phyloP scores from a whole-genome alignment of 1,139 yeast species.

The Geotrichum australiense region DNA sequence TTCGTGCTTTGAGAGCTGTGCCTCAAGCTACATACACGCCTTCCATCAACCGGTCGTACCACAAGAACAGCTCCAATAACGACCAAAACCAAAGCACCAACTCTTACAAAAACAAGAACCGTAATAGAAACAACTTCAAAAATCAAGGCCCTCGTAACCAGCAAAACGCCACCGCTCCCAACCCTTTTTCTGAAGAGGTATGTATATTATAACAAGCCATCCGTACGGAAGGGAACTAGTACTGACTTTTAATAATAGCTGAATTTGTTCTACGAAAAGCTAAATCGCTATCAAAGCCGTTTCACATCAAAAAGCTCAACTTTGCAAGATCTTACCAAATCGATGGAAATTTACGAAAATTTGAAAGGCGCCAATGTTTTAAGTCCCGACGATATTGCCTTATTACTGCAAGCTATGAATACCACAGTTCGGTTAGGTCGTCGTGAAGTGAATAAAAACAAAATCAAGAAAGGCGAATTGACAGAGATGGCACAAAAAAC shows the following conservation, averaged over 20 bases:
- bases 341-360: slow-evolving; percentile 26
- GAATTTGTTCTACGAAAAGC: slow-evolving; percentile 15
- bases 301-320: slow-evolving; percentile 14
- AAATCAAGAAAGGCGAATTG: too few species aligned
- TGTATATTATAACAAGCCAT: too few species aligned
- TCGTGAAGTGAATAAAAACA: slow-evolving; percentile 17
- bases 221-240: too few species aligned
- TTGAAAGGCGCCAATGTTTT: slow-evolving; percentile 23
- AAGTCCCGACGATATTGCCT: slow-evolving; percentile 23
- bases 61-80: too few species aligned
- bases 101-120: slow-evolving; percentile 12
- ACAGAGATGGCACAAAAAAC: slow-evolving; percentile 17
- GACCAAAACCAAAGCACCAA: too few species aligned
- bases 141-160: too few species aligned
- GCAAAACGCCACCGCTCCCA: too few species aligned
- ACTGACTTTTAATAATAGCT: slow-evolving; percentile 6
- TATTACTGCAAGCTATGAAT: slow-evolving; percentile 27
- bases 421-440: slow-evolving; percentile 18
- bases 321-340: slow-evolving; percentile 23
- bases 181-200: too few species aligned
- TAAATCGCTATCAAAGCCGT: slow-evolving; percentile 14
- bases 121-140: background rate
- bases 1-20: slow-evolving; percentile 17
- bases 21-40: slow-evolving; percentile 15
- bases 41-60: slow-evolving; percentile 9